Evolutionary conservation across 2,329 filamentous ascomycete genomes (phyloP).

Genomic region (Penicillium brevicompactum): DNA sequence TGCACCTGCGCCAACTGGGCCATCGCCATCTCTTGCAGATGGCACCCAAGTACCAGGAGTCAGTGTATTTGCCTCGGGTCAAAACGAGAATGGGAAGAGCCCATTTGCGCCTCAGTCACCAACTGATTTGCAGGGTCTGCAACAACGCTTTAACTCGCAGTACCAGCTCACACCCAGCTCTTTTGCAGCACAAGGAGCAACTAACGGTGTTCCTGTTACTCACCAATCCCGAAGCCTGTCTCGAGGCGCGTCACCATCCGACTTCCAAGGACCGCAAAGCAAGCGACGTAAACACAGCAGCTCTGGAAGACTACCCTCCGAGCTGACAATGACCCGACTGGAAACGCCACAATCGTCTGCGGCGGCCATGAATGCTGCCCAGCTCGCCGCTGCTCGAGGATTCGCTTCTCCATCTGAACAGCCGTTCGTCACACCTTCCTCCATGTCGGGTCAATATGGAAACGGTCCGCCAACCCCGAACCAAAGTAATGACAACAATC

Average conservation of each 20-base stretch:
- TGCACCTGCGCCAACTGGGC: conserved; percentile 36
- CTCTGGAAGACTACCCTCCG: conserved; percentile 68
- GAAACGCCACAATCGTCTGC: conserved; percentile 57
- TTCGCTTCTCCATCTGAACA: conserved; percentile 47
- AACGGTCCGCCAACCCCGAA: conserved; percentile 69
- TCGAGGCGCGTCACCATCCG: conserved; percentile 71
- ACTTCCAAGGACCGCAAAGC: conserved; percentile 63
- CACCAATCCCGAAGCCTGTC: conserved; percentile 67
- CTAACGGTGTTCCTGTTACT: conserved; percentile 44
- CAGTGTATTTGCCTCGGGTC: conserved; percentile 45
- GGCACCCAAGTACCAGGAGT: conserved; percentile 45
- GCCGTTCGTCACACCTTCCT: conserved; percentile 48
- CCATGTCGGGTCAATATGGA: conserved; percentile 52
- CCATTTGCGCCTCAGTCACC: conserved; percentile 38
- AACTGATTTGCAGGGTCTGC: conserved; percentile 64
- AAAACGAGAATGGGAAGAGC: conserved; percentile 33
- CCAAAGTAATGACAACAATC: conserved; percentile 59
- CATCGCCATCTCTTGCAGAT: conserved; percentile 39
- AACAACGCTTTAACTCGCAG: conserved; percentile 52
- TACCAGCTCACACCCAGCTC: conserved; percentile 43
- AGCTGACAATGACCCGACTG: conserved; percentile 78
- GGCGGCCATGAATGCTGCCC: conserved; percentile 45
- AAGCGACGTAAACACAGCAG: conserved; percentile 84
- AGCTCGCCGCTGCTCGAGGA: conserved; percentile 42
- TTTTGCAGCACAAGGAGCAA: conserved; percentile 42